These are phyloP conservation scores for Fusarium acutatum DNA, from an alignment of 2,329 filamentous ascomycete species.

Conservation along the genomic window DNA sequence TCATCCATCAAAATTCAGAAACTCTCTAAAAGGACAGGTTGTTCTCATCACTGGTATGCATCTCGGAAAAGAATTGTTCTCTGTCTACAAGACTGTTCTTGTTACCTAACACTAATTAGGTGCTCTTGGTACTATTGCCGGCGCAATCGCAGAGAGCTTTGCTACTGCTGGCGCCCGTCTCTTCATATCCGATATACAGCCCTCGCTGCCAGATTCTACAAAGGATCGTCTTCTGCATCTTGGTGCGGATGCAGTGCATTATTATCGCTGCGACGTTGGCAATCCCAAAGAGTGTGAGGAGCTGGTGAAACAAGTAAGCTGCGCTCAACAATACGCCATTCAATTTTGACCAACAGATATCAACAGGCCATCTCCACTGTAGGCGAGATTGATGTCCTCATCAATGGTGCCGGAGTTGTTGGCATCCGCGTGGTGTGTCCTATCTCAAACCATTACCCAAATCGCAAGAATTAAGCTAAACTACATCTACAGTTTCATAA, in stretches of 20 bases:
- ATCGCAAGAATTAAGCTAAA: no score
- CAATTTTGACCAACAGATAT: accelerated
- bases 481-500: accelerated
- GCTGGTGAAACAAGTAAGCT: not conserved
- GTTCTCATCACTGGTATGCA: not conserved
- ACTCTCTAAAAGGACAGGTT: not conserved
- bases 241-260: not conserved
- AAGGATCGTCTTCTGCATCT: not conserved
- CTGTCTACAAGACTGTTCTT: not conserved
- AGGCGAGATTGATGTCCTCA: accelerated
- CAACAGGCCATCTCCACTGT: accelerated
- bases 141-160: not conserved
- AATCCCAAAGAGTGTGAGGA: not conserved
- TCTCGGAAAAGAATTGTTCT: no score
- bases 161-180: not conserved
- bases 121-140: not conserved
- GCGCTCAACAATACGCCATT: accelerated
- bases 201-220: not conserved
- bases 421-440: not conserved
- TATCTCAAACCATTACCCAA: no score
- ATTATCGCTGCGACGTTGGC: not conserved
- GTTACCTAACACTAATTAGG: not conserved
- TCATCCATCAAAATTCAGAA: not conserved
- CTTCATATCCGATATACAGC: not conserved
- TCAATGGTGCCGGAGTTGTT: not conserved